Percentiles rank a stretch among this genome's conserved stretches.
Conservation (phyloP, 2,329 filamentous ascomycete genomes). For the Aspergillus calidoustus region DNA sequence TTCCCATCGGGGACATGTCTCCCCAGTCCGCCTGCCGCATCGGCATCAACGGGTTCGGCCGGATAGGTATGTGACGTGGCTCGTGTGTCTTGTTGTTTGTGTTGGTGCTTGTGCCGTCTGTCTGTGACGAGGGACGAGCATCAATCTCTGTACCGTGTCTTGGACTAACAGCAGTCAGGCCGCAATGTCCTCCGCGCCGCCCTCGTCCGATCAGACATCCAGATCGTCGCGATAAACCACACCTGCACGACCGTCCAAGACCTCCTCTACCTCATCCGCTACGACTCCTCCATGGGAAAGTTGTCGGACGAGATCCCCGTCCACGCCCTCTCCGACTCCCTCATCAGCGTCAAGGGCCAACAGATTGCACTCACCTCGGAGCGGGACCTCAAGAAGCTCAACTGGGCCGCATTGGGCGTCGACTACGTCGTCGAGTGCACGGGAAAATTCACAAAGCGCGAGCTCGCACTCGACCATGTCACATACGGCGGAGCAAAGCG, state of each 20-base stretch:
- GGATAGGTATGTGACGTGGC: slow-evolving; percentile 62
- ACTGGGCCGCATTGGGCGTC: slow-evolving; percentile 32
- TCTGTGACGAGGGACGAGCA: background rate
- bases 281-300: slow-evolving; percentile 67
- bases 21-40: slow-evolving; percentile 60
- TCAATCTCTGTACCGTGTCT: no score
- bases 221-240: slow-evolving; percentile 37
- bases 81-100: background rate
- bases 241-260: slow-evolving; percentile 34
- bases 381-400: slow-evolving; percentile 33
- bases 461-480: slow-evolving; percentile 73
- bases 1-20: slow-evolving; percentile 20
- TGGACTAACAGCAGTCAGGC: slow-evolving; percentile 40
- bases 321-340: slow-evolving; percentile 87
- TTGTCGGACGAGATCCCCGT: slow-evolving; percentile 95
- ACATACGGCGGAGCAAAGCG: slow-evolving; percentile 84
- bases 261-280: slow-evolving; percentile 36
- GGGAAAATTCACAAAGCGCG: slow-evolving; percentile 72
- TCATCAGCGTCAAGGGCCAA: slow-evolving; percentile 54
- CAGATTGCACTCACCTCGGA: slow-evolving; percentile 33
- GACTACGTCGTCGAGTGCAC: slow-evolving; percentile 37
- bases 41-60: slow-evolving; percentile 96
- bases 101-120: background rate
- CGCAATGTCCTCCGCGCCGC: slow-evolving; percentile 64
- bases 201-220: slow-evolving; percentile 29